Percentiles rank a stretch among this genome's conserved stretches.
Conservation (phyloP, 2,329 filamentous ascomycete species). For the Ophiosphaerella korrae region DNA sequence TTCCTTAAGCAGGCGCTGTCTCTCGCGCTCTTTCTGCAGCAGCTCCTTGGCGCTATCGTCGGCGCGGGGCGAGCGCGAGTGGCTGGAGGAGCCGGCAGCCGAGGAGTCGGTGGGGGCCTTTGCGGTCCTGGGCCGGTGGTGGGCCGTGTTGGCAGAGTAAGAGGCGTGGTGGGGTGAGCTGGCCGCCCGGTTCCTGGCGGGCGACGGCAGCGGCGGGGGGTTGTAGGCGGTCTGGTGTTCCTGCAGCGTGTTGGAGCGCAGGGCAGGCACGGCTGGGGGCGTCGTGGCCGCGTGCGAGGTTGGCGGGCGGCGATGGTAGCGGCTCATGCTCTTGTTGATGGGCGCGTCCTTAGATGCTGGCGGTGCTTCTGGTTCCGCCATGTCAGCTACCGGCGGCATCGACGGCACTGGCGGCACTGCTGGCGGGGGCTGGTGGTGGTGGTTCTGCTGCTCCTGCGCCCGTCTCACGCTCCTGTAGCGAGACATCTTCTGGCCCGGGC, state of each 20-base stretch:
- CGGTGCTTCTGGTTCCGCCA: slow-evolving; percentile 6
- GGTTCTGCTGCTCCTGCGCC: slow-evolving; percentile 43
- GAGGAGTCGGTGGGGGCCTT: slow-evolving; percentile 24
- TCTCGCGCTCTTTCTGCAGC: slow-evolving; percentile 38
- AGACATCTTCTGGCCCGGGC: slow-evolving; percentile 54
- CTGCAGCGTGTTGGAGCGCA: slow-evolving; percentile 28
- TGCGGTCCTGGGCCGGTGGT: slow-evolving; percentile 34
- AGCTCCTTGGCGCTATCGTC: slow-evolving; percentile 41
- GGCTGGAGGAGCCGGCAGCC: slow-evolving; percentile 21
- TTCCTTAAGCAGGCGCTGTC: slow-evolving; percentile 37
- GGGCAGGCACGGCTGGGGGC: slow-evolving; percentile 26
- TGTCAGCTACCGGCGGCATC: slow-evolving; percentile 31
- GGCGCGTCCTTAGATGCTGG: slow-evolving; percentile 15
- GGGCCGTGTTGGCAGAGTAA: slow-evolving; percentile 25
- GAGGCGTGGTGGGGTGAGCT: slow-evolving; percentile 33
- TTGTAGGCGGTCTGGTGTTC: slow-evolving; percentile 13
- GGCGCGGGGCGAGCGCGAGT: slow-evolving; percentile 27
- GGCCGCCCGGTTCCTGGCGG: slow-evolving; percentile 31
- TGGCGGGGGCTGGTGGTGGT: slow-evolving; percentile 17
- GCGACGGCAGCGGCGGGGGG: slow-evolving; percentile 9
- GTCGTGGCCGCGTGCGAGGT: slow-evolving; percentile 29
- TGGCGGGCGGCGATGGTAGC: slow-evolving; percentile 46
- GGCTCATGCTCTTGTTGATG: slow-evolving; percentile 48
- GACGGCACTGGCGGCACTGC: slow-evolving; percentile 23
- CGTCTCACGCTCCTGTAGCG: slow-evolving; percentile 64